These are phyloP conservation scores for Fusarium oligoseptatum DNA, from an alignment of 2,329 filamentous ascomycete species.

Conservation along the genomic window DNA sequence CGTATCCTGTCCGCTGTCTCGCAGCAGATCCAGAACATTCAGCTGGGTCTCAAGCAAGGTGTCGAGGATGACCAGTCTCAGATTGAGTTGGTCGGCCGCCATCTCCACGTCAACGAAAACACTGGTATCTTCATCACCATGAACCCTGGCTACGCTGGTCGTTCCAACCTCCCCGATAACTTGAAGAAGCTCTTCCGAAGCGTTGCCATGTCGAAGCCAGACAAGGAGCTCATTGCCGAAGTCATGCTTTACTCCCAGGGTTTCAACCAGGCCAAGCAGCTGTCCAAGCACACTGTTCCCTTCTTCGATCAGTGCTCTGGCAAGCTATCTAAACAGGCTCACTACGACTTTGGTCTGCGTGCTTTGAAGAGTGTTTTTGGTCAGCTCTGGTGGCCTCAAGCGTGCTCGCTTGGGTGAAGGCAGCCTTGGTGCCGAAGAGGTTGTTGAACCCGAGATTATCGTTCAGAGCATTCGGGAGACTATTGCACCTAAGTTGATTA, in stretches of 20 bases:
- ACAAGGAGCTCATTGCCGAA: conserved; percentile 99
- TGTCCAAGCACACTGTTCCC: conserved; percentile 96
- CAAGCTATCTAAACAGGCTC: conserved; percentile 91
- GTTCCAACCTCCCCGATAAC: conserved; percentile 98
- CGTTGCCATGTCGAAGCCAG: conserved; percentile 99
- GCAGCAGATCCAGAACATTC: conserved; percentile 99
- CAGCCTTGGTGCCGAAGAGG: conserved; percentile 73
- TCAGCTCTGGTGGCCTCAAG: conserved; percentile 97
- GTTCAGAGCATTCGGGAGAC: conserved; percentile 99
- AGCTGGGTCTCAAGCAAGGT: conserved; percentile 90
- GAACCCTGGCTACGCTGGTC: conserved; percentile 98
- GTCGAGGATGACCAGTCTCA: conserved; percentile 85
- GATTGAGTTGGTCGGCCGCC: conserved; percentile 94
- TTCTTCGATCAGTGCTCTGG: conserved; percentile 95
- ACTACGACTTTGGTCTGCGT: conserved; percentile 98
- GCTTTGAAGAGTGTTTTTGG: conserved; percentile 96
- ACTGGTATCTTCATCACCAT: conserved; percentile 99
- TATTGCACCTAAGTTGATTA: conserved; percentile 96
- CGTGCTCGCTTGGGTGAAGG: conserved; percentile 78
- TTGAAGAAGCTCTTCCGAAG: conserved; percentile 99
- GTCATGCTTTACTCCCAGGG: conserved; percentile 99
- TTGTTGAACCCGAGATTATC: conserved; percentile 95
- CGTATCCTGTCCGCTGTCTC: conserved; percentile 97
- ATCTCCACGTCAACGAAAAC: conserved; percentile 89
- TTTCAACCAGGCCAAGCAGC: conserved; percentile 93